Evolutionary conservation across 1,139 yeast genomes (phyloP).

Genomic region (Hansenula sp.): DNA sequence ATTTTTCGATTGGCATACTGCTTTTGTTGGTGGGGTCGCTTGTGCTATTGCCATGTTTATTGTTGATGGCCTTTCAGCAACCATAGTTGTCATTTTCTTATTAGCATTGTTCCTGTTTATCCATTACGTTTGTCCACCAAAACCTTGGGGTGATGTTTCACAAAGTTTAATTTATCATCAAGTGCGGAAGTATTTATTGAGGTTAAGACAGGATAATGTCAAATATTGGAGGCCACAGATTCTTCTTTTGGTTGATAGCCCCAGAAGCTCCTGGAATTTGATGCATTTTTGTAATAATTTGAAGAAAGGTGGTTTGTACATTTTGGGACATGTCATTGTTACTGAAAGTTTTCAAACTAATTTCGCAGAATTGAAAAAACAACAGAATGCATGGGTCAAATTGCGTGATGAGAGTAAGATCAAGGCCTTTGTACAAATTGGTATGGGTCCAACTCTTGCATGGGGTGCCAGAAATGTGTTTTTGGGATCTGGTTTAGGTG

Average conservation of each 20-base stretch:
- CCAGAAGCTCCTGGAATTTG: slow-evolving; percentile 85
- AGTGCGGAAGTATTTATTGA: slow-evolving; percentile 75
- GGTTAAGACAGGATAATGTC: slow-evolving; percentile 85
- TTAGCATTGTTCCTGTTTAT: slow-evolving; percentile 66
- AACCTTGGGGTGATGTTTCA: slow-evolving; percentile 96
- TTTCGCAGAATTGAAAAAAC: slow-evolving; percentile 63
- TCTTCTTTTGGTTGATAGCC: slow-evolving; percentile 80
- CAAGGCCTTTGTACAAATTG: slow-evolving; percentile 92
- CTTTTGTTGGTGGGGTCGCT: slow-evolving; percentile 64
- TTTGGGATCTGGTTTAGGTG: slow-evolving; percentile 91
- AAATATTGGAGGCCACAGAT: slow-evolving; percentile 98
- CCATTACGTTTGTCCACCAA: slow-evolving; percentile 90
- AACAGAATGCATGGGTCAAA: slow-evolving; percentile 77
- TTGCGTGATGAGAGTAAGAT: slow-evolving; percentile 71
- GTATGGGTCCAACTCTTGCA: slow-evolving; percentile 78
- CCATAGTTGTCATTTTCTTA: slow-evolving; percentile 64
- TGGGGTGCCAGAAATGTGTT: slow-evolving; percentile 97
- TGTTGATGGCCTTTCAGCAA: slow-evolving; percentile 88
- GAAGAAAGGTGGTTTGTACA: slow-evolving; percentile 91
- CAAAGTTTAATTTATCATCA: slow-evolving; percentile 93
- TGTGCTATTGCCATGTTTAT: slow-evolving; percentile 86
- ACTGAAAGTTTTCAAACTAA: slow-evolving; percentile 51
- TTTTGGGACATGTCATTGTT: slow-evolving; percentile 86
- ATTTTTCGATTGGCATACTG: slow-evolving; percentile 79
- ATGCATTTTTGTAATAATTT: slow-evolving; percentile 92